Evolutionary conservation across 129 eudicot species (phyloP), one percentile per base, ranked within the genome.

Genomic region (Silybum marianum): DNA sequence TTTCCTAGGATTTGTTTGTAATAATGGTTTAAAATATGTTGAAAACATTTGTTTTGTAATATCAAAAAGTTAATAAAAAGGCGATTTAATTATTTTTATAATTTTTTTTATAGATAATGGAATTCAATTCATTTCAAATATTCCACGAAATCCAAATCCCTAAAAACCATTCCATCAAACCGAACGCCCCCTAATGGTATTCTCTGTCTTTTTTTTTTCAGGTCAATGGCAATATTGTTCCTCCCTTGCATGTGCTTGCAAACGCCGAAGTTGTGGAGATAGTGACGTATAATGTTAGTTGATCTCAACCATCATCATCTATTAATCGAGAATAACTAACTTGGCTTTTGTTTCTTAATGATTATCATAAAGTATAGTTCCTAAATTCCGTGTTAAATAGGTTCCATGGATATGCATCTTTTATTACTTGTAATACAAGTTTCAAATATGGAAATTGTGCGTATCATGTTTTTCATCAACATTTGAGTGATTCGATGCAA

Each of bases 191-290:
- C 24, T 62, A 80, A 32, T 74, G 24, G 32, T 75, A 63, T 36
- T 30, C 48, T 75, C 7, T 58, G 23, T 18, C 30, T 79, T 18
- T 3, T 79, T 18, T 3, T 79, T 81, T 76, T 76, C 93, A 95
- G 99, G 99, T 95, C 77, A 95, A 95, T 86, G 98, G 99, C 23
- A 95, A 92, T 88, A 90, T 85, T 30, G 97, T 95, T 80, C 87
- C 97, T 80, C 98, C 99, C 24, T 70, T 82, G 81, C 98, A 92
- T 83, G 90, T 89, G 81, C 97, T 95, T 81, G 95, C 93, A 76
- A 95, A 95, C 54, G 99, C 99, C 4, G 99, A 95, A 88, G 99
- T 95, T 77, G 98, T 95, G 44, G 99, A 95, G 88, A 86, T 95
- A 54, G 88, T 95, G 84, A 89, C 95, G 8, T 92, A 95, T 80